Base-by-base conservation (phyloP, 306 rosid species). In the Casuarina equisetifolia region DNA sequence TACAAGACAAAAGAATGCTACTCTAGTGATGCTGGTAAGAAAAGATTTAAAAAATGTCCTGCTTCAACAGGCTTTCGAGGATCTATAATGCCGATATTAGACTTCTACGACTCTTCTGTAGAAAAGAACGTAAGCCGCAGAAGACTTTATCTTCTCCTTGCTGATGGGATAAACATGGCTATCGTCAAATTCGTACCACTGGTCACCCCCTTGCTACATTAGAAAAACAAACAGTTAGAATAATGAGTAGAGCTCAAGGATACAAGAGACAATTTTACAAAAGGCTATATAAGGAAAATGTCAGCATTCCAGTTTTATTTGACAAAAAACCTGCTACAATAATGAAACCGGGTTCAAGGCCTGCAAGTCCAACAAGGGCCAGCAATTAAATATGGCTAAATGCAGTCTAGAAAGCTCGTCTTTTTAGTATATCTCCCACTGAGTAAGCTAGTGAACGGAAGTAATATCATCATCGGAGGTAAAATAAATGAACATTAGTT, bases 111-210 rank as follows among this genome's bases (percentile, higher is more conserved):
- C 90, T 87, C 97, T 92, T 90, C 93, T 76, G 90, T 92, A 95
- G 88, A 95, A 95, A 80, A 95, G 96, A 91, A 95, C 97, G 85
- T 95, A 95, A 6, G 97, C 97, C 69, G 97, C 97, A 51, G 97
- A 86, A 85, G 97, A 88, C 90, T 95, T 95, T 78, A 92, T 92
- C 97, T 89, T 95, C 87, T 91, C 99, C 74, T 51, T 84, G 86
- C 80, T 84, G 88, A 95, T 81, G 73, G 97, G 92, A 86, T 79
- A n/a, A 76, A 95, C 99, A 46, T 81, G 88, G 87, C 97, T 91
- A 85, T 95, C 97, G 71, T 95, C 97, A 50, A 95, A 95, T 73
- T 95, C 96, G 50, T 89, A 95, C 97, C 99, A 95, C 71, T 83
- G 97, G 79, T 95, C 97, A 40, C 90, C 93, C 4, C 99, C 97